Conservation (phyloP, 108 stramenopile species). For the Pseudonitzschia pungens region DNA sequence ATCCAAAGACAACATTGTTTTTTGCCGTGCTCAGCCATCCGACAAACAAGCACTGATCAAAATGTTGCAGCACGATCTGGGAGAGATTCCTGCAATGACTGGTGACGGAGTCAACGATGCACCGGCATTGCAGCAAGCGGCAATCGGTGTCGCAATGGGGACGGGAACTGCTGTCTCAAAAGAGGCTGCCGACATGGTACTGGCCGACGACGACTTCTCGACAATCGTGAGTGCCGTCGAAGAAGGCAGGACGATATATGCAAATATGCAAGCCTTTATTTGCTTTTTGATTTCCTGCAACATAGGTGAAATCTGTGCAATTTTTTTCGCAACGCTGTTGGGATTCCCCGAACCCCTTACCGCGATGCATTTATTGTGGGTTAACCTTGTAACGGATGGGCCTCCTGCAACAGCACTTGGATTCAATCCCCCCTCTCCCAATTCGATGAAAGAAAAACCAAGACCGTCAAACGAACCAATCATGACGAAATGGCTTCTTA, state of each 20-base stretch:
- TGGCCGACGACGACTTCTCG: slow-evolving; percentile 98
- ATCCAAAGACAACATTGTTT: slow-evolving; percentile 87
- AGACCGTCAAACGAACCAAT: slow-evolving; percentile 92
- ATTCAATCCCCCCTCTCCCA: slow-evolving; percentile 95
- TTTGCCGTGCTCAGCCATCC: slow-evolving; percentile 96
- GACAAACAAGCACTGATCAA: slow-evolving; percentile 97
- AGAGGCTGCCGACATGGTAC: slow-evolving; percentile 93
- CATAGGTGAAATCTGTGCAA: slow-evolving; percentile 96
- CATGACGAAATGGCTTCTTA: slow-evolving; percentile 94
- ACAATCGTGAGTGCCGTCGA: slow-evolving; percentile 96
- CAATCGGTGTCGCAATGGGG: slow-evolving; percentile 93
- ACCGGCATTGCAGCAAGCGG: slow-evolving; percentile 97
- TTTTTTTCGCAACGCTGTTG: slow-evolving; percentile 87
- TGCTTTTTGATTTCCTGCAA: slow-evolving; percentile 98
- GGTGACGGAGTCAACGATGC: slow-evolving; percentile 99
- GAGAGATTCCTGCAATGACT: slow-evolving; percentile 97
- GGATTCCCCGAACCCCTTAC: slow-evolving; percentile 97
- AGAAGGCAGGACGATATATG: slow-evolving; percentile 96
- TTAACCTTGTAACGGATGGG: slow-evolving; percentile 98
- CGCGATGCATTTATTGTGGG: slow-evolving; percentile 98
- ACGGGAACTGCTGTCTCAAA: slow-evolving; percentile 89
- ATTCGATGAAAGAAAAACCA: slow-evolving; percentile 87
- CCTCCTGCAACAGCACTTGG: slow-evolving; percentile 98
- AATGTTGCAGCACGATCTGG: slow-evolving; percentile 85
- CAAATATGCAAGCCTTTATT: slow-evolving; percentile 98